These are phyloP conservation scores for Globisporangium nagaii DNA, from an alignment of 352 stramenopile genomes.

Conservation along the genomic window DNA sequence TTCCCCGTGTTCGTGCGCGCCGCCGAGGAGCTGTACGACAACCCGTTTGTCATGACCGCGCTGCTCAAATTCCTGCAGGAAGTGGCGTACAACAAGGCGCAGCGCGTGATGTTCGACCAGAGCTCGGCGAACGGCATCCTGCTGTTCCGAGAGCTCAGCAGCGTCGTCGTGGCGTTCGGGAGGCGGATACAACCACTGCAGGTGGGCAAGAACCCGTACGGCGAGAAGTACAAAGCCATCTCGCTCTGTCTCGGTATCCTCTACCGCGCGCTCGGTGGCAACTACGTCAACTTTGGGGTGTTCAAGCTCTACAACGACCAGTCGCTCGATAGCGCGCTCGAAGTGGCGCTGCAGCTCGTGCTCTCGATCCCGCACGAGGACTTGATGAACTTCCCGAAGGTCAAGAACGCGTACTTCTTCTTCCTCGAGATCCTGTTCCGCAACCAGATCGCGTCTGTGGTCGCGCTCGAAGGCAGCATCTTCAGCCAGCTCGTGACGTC, in stretches of 20 bases:
- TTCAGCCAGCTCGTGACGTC: conserved; percentile 97
- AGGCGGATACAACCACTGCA: conserved; percentile 79
- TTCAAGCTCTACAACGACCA: conserved; percentile 99
- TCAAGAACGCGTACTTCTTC: conserved; percentile 97
- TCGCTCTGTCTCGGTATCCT: conserved; percentile 91
- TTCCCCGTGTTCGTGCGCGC: conserved; percentile 94
- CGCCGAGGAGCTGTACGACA: conserved; percentile 91
- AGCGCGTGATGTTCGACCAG: conserved; percentile 98
- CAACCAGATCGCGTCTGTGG: conserved; percentile 94
- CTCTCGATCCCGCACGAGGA: conserved; percentile 95
- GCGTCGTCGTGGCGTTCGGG: conserved; percentile 95
- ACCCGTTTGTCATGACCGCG: conserved; percentile 93
- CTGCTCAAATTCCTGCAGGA: conserved; percentile 98
- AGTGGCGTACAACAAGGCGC: conserved; percentile 92
- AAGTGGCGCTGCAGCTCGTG: conserved; percentile 93
- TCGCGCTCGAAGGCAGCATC: conserved; percentile 89
- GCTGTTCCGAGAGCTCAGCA: conserved; percentile 95
- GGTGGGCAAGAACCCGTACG: conserved; percentile 90
- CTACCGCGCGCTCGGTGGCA: conserved; percentile 85
- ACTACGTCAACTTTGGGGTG: conserved; percentile 99
- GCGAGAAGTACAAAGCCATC: conserved; percentile 97
- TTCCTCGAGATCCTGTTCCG: conserved; percentile 98
- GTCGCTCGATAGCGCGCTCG: conserved; percentile 91
- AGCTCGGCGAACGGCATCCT: conserved; percentile 97
- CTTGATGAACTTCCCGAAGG: conserved; percentile 96